phyloP scores from a whole-genome alignment of 1,139 yeast genomes.

The Taphrina communis region DNA sequence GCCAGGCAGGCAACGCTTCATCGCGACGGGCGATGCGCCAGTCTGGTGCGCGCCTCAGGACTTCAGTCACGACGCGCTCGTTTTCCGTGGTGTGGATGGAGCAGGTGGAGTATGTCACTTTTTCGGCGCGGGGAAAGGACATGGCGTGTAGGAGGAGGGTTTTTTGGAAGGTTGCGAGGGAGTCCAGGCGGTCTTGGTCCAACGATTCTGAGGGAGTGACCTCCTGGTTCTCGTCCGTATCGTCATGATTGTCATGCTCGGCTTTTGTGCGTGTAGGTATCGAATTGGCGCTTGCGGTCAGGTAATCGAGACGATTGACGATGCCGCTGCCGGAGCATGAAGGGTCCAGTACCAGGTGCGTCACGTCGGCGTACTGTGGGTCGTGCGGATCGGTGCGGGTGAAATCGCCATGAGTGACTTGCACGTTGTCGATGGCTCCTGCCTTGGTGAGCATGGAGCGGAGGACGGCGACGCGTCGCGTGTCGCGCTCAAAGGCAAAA shows the following conservation, averaged over 20 bases:
- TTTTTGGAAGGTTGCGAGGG: constrained; percentile 82
- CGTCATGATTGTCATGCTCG: constrained; percentile 40
- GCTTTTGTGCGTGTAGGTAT: constrained; percentile 43
- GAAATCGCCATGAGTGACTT: constrained; percentile 82
- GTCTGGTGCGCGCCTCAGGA: constrained; percentile 67
- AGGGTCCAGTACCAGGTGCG: constrained; percentile 90
- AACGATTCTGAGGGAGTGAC: constrained; percentile 46
- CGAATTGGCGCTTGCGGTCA: constrained; percentile 27
- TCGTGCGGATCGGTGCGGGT: constrained; percentile 69
- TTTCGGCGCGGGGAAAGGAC: constrained; percentile 72
- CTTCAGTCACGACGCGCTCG: constrained; percentile 83
- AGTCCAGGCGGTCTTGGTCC: constrained; percentile 62
- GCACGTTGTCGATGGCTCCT: constrained; percentile 65
- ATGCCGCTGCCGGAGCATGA: constrained; percentile 98
- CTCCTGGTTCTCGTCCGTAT: constrained; percentile 48
- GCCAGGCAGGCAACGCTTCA: constrained; percentile 81
- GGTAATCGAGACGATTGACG: constrained; percentile 76
- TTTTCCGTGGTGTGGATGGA: constrained; percentile 92
- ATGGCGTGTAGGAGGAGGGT: constrained; percentile 88
- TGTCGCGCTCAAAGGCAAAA: constrained; percentile 86
- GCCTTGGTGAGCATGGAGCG: constrained; percentile 81
- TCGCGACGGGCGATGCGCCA: constrained; percentile 74
- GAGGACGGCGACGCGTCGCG: constrained; percentile 70
- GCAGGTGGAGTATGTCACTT: constrained; percentile 93
- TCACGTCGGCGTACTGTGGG: constrained; percentile 53